phyloP scores from a whole-genome alignment of 2,329 filamentous ascomycete species.

The Raffaelea deltoideospora region DNA sequence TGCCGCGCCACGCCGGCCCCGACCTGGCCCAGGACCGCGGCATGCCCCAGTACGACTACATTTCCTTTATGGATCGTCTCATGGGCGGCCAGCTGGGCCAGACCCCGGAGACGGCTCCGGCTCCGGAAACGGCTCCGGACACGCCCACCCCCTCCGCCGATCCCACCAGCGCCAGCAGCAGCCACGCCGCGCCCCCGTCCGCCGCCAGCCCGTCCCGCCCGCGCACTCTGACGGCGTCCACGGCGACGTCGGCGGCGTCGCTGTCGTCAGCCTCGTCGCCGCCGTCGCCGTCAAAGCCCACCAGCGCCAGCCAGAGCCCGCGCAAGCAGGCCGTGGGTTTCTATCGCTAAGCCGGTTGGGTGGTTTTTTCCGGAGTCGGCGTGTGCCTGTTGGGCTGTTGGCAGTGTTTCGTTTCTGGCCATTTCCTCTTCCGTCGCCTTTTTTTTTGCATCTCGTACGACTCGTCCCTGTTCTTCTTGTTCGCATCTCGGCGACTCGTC shows the following conservation, averaged over 20 bases:
- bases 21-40: slow-evolving; percentile 75
- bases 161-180: slow-evolving; percentile 1
- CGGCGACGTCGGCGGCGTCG: slow-evolving; percentile 2
- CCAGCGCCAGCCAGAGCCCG: background rate
- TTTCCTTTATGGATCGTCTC: slow-evolving; percentile 88
- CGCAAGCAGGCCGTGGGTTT: no score
- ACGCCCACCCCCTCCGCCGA: no score
- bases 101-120: slow-evolving; percentile 15
- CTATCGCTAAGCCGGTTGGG: no score
- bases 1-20: slow-evolving; percentile 71
- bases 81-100: slow-evolving; percentile 24
- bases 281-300: background rate
- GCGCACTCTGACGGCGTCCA: slow-evolving; percentile 4
- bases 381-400: no score
- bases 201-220: background rate
- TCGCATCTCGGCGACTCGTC: no score
- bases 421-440: no score
- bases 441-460: no score
- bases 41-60: slow-evolving; percentile 84
- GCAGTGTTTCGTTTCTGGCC: no score
- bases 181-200: background rate
- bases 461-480: no score
- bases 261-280: slow-evolving; percentile 3
- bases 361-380: no score
- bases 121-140: background rate